Evolutionary conservation across 2,329 filamentous ascomycete species (phyloP).

Genomic region (Paraphaeosphaeria sporulosa): DNA sequence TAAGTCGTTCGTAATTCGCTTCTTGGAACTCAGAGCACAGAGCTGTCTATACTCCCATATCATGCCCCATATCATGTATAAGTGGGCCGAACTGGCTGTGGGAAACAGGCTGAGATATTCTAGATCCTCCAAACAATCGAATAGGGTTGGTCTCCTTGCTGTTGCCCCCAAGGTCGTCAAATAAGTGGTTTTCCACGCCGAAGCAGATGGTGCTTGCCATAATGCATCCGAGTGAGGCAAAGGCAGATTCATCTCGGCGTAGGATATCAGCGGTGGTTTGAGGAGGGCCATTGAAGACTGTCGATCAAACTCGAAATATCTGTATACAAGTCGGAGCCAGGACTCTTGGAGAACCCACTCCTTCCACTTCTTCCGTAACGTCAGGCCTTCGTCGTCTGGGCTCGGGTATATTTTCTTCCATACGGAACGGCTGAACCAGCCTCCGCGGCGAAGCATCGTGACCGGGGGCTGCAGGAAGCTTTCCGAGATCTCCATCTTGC

Average conservation of each 20-base stretch:
- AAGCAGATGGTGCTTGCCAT: slow-evolving; percentile 71
- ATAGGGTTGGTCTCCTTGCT: slow-evolving; percentile 34
- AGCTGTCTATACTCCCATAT: slow-evolving; percentile 72
- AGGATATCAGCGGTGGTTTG: slow-evolving; percentile 71
- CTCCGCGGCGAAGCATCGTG: slow-evolving; percentile 64
- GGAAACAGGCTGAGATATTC: slow-evolving; percentile 31
- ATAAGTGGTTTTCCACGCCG: slow-evolving; percentile 70
- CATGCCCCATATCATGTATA: slow-evolving; percentile 71
- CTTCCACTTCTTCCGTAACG: slow-evolving; percentile 70
- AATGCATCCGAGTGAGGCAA: slow-evolving; percentile 68
- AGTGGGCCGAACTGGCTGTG: slow-evolving; percentile 62
- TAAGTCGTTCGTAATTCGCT: slow-evolving; percentile 38
- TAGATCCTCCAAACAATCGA: slow-evolving; percentile 40
- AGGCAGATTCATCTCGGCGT: slow-evolving; percentile 71
- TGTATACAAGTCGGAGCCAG: slow-evolving; percentile 73
- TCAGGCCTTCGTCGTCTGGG: slow-evolving; percentile 63
- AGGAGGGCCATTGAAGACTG: slow-evolving; percentile 73
- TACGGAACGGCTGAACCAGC: slow-evolving; percentile 64
- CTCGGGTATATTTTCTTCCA: slow-evolving; percentile 62
- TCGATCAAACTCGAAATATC: slow-evolving; percentile 70
- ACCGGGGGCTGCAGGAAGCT: slow-evolving; percentile 63
- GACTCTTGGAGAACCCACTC: slow-evolving; percentile 70
- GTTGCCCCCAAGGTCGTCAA: slow-evolving; percentile 46
- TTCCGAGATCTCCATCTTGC: slow-evolving; percentile 67
- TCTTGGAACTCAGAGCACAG: slow-evolving; percentile 54